Evolutionary conservation across 371 early-diverging fungal genomes (phyloP).

Genomic region (Mucor piriformis): DNA sequence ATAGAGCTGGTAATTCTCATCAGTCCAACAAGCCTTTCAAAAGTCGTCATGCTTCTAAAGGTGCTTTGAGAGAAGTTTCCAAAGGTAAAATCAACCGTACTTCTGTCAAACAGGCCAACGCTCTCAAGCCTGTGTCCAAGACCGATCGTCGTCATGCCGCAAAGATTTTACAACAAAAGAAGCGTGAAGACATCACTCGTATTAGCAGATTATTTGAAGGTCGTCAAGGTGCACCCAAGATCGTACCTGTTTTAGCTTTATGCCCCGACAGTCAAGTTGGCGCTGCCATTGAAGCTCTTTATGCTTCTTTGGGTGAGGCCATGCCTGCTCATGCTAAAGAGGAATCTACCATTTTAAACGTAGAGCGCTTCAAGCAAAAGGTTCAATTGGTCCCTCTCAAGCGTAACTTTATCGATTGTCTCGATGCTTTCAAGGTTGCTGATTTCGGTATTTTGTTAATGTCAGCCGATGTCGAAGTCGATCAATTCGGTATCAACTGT

Average conservation of each 20-base stretch:
- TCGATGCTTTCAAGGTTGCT: conserved; percentile 90
- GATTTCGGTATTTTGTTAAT: conserved; percentile 87
- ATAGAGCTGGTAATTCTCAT: conserved; percentile 74
- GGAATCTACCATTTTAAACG: conserved; percentile 31
- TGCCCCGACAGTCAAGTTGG: conserved; percentile 77
- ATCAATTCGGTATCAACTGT: conserved; percentile 84
- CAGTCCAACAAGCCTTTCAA: conserved; percentile 96
- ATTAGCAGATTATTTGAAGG: conserved; percentile 83
- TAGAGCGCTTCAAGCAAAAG: conserved; percentile 85
- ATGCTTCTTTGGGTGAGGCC: conserved; percentile 55
- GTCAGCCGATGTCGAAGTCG: conserved; percentile 92
- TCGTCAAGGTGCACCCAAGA: conserved; percentile 82
- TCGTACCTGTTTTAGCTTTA: conserved; percentile 77
- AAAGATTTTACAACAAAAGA: conserved; percentile 79
- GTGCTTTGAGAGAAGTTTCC: conserved; percentile 72
- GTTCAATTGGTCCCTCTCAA: conserved; percentile 72
- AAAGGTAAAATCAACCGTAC: conserved; percentile 84
- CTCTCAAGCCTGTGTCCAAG: conserved; percentile 54
- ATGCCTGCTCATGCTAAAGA: conserved; percentile 30
- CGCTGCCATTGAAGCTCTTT: conserved; percentile 58
- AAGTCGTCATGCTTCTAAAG: conserved; percentile 86
- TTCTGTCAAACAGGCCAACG: conserved; percentile 55
- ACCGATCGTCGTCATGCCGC: conserved; percentile 88
- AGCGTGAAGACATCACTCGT: conserved; percentile 71
- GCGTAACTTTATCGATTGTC: conserved; percentile 63